Evolutionary conservation across 345 rosid species (phyloP).

Genomic region (Geranium rotundifolium): DNA sequence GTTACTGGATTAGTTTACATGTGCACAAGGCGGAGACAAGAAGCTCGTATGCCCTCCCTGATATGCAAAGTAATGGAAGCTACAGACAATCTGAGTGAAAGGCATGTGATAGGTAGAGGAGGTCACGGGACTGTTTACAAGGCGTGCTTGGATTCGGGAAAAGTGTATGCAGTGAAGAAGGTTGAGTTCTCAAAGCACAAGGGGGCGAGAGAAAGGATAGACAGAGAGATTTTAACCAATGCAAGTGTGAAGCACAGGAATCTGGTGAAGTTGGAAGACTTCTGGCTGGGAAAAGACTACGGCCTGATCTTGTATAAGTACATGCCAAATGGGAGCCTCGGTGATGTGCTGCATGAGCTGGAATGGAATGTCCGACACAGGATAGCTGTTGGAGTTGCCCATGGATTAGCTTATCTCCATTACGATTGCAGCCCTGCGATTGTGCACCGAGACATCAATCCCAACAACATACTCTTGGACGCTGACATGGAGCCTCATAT

Average conservation of each 20-base stretch:
- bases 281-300: conserved; percentile 57
- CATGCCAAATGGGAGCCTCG: conserved; percentile 72
- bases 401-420: conserved; percentile 78
- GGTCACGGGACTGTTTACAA: conserved; percentile 67
- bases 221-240: conserved; percentile 52
- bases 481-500: conserved; percentile 64
- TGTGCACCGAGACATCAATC: conserved; percentile 74
- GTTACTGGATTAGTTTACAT: conserved; percentile 26
- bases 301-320: conserved; percentile 52
- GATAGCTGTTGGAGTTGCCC: conserved; percentile 57
- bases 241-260: conserved; percentile 65
- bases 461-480: conserved; percentile 66
- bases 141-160: conserved; percentile 35
- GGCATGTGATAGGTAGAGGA: conserved; percentile 59
- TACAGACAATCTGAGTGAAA: conserved; percentile 55
- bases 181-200: conserved; percentile 31
- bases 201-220: conserved; percentile 41
- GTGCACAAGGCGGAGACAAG: conserved; percentile 27
- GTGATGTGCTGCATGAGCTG: conserved; percentile 44
- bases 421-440: conserved; percentile 60
- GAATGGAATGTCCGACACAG: conserved; percentile 51
- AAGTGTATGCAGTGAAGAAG: conserved; percentile 53
- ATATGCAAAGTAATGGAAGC: conserved; percentile 51
- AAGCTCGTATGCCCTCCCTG: conserved; percentile 38
- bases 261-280: conserved; percentile 60